Base-by-base conservation (phyloP, 164 flowering plant genomes). In the Vitis vinifera region DNA sequence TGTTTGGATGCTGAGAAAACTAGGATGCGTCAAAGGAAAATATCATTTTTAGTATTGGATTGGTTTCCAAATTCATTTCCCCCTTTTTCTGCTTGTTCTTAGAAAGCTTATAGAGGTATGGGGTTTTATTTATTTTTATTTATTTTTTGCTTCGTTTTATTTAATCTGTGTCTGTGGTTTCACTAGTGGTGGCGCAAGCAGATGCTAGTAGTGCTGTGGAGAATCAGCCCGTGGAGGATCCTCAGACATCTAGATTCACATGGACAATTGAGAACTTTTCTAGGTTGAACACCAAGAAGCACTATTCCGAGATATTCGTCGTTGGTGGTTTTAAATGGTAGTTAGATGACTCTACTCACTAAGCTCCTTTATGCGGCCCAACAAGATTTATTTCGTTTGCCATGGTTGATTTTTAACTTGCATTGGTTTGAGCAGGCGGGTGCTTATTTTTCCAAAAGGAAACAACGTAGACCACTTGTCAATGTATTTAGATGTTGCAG, bases 301-400 rank as follows among this genome's bases (percentile, higher is more conserved):
- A 87, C 68, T 89, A 91, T 66, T 91, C 93, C 0, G 93, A 91
- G 0, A 14, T 82, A 19, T 91, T 91, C 51, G 1, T 76, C 0
- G 96, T 88, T 57, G 93, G 93, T 0, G 87, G 87, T 58, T 86
- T 78, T 67, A 89, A 91, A 84, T 91, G 96, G 96, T 89, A 81
- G 30, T 59, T 30, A 0, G 17, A 8, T 68, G 14, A 60, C 31
- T 55, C 44, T 37, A 37, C 7, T 37, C 15, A 1, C 49, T 19
- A 37, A 68, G 62, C 52, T 66, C 29, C 13, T 12, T 57, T 29
- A 4, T 51, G 44, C 10, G n/a, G 10, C 10, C 30, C 58, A 9
- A 29, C 14, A 14, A 31, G 16, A 11, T 15, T 23, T 60, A 29
- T 60, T 55, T 17, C 15, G 31, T 15, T 37, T 37, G 44, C 44